A percentile compares a stretch with the other conserved stretches of the same genome.
These are phyloP conservation scores for Holtermannia corniformis DNA, from an alignment of 768 basidiomycete species.

Conservation along the genomic window DNA sequence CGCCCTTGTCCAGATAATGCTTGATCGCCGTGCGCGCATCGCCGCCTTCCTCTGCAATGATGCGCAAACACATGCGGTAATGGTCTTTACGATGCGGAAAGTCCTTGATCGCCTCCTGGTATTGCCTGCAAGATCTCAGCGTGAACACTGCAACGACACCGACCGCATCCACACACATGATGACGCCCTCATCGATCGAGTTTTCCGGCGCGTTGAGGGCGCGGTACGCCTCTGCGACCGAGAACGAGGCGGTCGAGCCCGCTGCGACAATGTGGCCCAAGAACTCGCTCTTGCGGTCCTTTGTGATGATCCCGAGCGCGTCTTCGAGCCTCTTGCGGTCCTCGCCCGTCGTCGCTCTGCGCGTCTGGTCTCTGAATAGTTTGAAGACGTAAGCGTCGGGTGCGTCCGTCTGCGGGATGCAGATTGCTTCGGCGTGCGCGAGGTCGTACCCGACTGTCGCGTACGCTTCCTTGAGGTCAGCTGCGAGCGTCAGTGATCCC, in stretches of 20 bases:
- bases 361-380: slow-evolving; percentile 22
- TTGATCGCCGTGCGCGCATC: slow-evolving; percentile 25
- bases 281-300: slow-evolving; percentile 9
- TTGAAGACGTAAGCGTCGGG: slow-evolving; percentile 26
- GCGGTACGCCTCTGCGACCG: slow-evolving; percentile 28
- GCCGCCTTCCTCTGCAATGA: slow-evolving; percentile 27
- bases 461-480: slow-evolving; percentile 22
- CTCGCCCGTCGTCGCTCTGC: slow-evolving; percentile 4
- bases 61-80: slow-evolving; percentile 23
- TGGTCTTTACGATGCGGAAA: slow-evolving; percentile 30
- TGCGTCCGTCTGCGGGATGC: slow-evolving; percentile 16
- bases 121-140: slow-evolving; percentile 17
- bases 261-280: slow-evolving; percentile 18
- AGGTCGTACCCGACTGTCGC: slow-evolving; percentile 19
- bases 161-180: slow-evolving; percentile 20
- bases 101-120: slow-evolving; percentile 30
- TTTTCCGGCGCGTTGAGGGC: slow-evolving; percentile 26
- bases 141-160: too few relatives aligned
- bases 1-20: slow-evolving; percentile 24
- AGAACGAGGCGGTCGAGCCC: slow-evolving; percentile 18
- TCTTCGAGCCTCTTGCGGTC: slow-evolving; percentile 10
- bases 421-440: slow-evolving; percentile 12
- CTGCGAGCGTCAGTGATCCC: not conserved
- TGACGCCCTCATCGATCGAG: slow-evolving; percentile 28
- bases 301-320: slow-evolving; percentile 20